A percentile compares a stretch with the other conserved stretches of the same genome.
phyloP scores from a whole-genome alignment of 139 green algal species.

The Tetraselmis striata region DNA sequence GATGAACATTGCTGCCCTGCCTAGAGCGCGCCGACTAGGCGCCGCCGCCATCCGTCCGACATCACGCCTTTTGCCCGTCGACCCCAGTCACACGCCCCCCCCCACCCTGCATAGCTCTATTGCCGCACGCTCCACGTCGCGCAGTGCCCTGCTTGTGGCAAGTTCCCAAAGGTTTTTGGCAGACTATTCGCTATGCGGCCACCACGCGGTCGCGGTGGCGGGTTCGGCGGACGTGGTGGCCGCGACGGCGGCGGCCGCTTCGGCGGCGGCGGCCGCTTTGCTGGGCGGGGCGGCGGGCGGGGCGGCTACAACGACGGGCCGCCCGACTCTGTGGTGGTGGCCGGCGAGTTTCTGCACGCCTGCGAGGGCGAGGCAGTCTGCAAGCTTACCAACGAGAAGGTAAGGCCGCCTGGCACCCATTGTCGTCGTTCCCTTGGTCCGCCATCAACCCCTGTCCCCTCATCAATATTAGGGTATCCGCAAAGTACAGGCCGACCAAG shows the following conservation, averaged over 20 bases:
- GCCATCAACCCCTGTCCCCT: too few species aligned
- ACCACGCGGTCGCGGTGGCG: conserved; percentile 19
- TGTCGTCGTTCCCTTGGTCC: neutral
- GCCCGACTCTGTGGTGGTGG: conserved; percentile 72
- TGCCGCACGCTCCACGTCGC: too few species aligned
- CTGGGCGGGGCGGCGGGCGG: conserved; percentile 6
- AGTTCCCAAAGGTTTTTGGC: too few species aligned
- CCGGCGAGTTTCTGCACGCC: conserved; percentile 82
- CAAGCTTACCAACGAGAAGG: conserved; percentile 94
- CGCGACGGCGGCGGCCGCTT: conserved; percentile 13
- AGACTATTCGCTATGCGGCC: neutral
- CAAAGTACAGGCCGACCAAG: too few species aligned
- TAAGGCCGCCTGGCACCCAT: conserved; percentile 18
- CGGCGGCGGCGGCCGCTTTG: conserved; percentile 14
- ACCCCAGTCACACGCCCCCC: too few species aligned
- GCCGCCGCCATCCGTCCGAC: too few species aligned
- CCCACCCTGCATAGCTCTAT: too few species aligned
- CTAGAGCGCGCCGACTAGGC: too few species aligned
- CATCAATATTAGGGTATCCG: too few species aligned
- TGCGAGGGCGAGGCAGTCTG: conserved; percentile 96
- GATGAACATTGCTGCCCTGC: too few species aligned
- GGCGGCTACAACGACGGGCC: conserved; percentile 32
- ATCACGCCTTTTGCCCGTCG: too few species aligned
- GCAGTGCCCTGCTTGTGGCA: too few species aligned
- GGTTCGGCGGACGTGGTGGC: conserved; percentile 17